A percentile compares a stretch with the other conserved stretches of the same genome.
Conservation (phyloP, 73 alveolate genomes). For the Paramecium sexaurelia region DNA sequence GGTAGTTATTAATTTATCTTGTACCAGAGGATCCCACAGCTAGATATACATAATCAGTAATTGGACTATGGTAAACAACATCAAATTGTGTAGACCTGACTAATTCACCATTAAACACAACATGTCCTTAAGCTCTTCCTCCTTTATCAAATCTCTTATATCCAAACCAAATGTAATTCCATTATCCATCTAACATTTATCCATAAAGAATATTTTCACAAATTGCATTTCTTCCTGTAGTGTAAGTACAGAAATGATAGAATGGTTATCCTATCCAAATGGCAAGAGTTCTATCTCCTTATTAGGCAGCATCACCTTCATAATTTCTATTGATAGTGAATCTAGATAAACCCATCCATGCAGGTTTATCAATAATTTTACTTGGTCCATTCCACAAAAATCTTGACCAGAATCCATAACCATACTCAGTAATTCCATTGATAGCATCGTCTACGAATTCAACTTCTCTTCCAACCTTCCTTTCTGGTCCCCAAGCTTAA, state of each 20-base stretch:
- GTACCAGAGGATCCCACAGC: conserved; percentile 38
- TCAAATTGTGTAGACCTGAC: conserved; percentile 34
- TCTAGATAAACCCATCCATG: conserved; percentile 49
- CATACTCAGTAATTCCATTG: conserved; percentile 51
- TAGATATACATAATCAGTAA: not conserved
- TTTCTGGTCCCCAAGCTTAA: not conserved
- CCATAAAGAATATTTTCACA: not conserved
- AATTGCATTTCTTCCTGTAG: not conserved
- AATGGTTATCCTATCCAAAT: conserved; percentile 35
- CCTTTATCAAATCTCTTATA: not conserved
- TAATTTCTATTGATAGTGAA: not conserved
- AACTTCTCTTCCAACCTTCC: conserved; percentile 14
- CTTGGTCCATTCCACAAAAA: conserved; percentile 56
- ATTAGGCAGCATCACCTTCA: conserved; percentile 34
- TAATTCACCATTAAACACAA: not conserved
- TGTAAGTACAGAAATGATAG: conserved; percentile 1
- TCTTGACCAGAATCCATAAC: conserved; percentile 57
- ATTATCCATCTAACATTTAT: conserved; percentile 59
- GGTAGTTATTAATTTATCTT: not conserved
- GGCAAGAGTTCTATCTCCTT: conserved; percentile 49
- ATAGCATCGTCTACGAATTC: not conserved
- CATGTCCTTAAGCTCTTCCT: not conserved
- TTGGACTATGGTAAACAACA: not conserved
- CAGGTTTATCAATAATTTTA: conserved; percentile 18
- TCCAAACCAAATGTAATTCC: conserved; percentile 42